phyloP scores from a whole-genome alignment of 2,329 filamentous ascomycete species.

The Biscogniauxia marginata region DNA sequence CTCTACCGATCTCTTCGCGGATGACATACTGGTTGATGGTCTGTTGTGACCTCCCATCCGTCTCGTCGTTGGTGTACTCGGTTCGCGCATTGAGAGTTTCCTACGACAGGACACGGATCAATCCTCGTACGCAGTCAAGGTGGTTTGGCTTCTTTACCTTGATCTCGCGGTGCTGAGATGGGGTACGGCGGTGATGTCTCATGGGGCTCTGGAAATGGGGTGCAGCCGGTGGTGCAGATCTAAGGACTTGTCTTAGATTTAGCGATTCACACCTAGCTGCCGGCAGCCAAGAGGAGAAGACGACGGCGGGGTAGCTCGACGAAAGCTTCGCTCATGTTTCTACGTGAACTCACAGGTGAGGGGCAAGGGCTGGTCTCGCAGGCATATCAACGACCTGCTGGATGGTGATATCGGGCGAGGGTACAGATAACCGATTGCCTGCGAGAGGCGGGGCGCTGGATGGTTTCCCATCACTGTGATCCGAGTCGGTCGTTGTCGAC shows the following conservation, averaged over 20 bases:
- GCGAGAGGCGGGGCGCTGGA: conserved; percentile 4
- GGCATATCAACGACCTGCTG: conserved; percentile 33
- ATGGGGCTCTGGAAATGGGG: conserved; percentile 51
- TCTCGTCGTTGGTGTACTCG: conserved; percentile 80
- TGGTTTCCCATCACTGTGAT: conserved; percentile 5
- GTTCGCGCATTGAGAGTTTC: conserved; percentile 91
- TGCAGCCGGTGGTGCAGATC: conserved; percentile 42
- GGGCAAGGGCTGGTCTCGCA: conserved; percentile 34
- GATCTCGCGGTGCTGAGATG: conserved; percentile 56
- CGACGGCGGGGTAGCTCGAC: background rate
- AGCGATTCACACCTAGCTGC: conserved; percentile 5
- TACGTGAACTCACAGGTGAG: conserved; percentile 42
- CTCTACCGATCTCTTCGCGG: conserved; percentile 91
- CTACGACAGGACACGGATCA: conserved; percentile 41
- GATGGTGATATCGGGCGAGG: conserved; percentile 40
- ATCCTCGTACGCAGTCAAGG: conserved; percentile 5
- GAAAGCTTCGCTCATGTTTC: conserved; percentile 6
- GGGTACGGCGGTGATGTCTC: conserved; percentile 57
- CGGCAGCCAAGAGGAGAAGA: background rate
- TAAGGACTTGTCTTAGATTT: conserved; percentile 27
- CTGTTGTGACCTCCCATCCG: conserved; percentile 75
- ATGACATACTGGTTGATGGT: conserved; percentile 95
- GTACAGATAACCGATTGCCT: conserved; percentile 20
- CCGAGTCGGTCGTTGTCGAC: conserved; percentile 11
- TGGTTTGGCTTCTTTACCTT: conserved; percentile 43